Base-by-base conservation (phyloP, 2,329 filamentous ascomycete genomes). In the Microdochium bolleyi region DNA sequence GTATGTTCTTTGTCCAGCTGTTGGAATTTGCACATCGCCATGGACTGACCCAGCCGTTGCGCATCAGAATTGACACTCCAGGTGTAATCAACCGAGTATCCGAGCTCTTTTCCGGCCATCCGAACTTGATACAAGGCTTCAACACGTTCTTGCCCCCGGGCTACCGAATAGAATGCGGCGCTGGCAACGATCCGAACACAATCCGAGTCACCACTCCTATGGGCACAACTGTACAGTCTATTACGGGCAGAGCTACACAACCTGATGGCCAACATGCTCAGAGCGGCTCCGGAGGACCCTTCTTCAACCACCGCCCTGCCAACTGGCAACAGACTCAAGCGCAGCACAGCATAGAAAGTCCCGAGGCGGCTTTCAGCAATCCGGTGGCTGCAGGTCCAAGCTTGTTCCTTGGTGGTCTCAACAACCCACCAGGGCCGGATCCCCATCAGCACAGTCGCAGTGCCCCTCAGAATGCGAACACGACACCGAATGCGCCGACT, bases 21-120 rank as follows among this genome's bases (percentile, higher is more conserved):
- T 53, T 55, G 49, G 54, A 22, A 24, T 14, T 46, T 19, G 9
- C 19, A 4, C 9, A 22, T 8, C 41, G 41, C n/a, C 9, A 46
- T 30, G 27, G 19, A 22, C 51, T 30, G 53, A 49, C 46, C 14
- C 44, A 49, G 44, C 48, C 49, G 54, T 62, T 73, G 14, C 54
- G 24, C 50, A 24, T 24, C 54, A 86, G 88, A 3, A 99, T 99
- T 62, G 94, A 99, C 67, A 99, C 94, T 0, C 94, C 94, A 0
- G 94, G 94, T 1, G 94, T 99, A 2, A 99, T 99, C 60, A 95
- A 95, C 63, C 85, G 94, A 49, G 94, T 99, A 25, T 97, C 94
- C 1, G 90, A 91, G 51, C 82, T 99, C 1, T 99, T 99, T 66
- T 92, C 92, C 22, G 94, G 94, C 2, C 92, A 99, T 63, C 94